Evolutionary conservation across 2,329 filamentous ascomycete genomes (phyloP).

Genomic region (Akanthomyces uredinophilus): DNA sequence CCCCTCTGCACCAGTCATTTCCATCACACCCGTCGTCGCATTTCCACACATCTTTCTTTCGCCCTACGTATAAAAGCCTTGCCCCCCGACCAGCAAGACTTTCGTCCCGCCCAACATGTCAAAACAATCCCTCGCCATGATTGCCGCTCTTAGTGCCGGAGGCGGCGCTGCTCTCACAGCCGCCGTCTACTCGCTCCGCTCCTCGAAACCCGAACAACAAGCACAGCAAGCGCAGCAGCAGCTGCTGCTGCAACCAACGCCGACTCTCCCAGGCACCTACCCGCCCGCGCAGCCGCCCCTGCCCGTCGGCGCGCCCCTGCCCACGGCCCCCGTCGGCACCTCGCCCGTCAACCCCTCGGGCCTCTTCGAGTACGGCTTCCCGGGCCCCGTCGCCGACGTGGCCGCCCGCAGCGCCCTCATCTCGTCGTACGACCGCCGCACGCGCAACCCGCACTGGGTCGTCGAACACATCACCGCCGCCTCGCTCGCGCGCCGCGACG

Average conservation of each 20-base stretch:
- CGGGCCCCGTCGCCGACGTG: slow-evolving; percentile 81
- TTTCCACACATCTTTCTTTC: background rate
- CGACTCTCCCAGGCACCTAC: slow-evolving; percentile 26
- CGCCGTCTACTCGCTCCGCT: slow-evolving; percentile 57
- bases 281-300: slow-evolving; percentile 21
- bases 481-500: slow-evolving; percentile 69
- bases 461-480: slow-evolving; percentile 92
- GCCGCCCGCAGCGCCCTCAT: slow-evolving; percentile 71
- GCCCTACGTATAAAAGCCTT: slow-evolving; percentile 17
- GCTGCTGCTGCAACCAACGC: slow-evolving; percentile 18
- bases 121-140: slow-evolving; percentile 68
- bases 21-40: background rate
- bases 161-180: slow-evolving; percentile 71
- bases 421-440: slow-evolving; percentile 85
- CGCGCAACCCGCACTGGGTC: slow-evolving; percentile 90
- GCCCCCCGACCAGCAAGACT: slow-evolving; percentile 10
- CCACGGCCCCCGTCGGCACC: slow-evolving; percentile 34
- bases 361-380: slow-evolving; percentile 84
- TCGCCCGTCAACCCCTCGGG: slow-evolving; percentile 66
- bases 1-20: background rate
- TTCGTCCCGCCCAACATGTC: slow-evolving; percentile 54
- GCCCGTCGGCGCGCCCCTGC: slow-evolving; percentile 53
- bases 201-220: slow-evolving; percentile 38
- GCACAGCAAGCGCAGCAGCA: slow-evolving; percentile 13
- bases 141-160: slow-evolving; percentile 71